Conservation (phyloP, 257 asterid genomes). For the Rauvolfia tetraphylla region DNA sequence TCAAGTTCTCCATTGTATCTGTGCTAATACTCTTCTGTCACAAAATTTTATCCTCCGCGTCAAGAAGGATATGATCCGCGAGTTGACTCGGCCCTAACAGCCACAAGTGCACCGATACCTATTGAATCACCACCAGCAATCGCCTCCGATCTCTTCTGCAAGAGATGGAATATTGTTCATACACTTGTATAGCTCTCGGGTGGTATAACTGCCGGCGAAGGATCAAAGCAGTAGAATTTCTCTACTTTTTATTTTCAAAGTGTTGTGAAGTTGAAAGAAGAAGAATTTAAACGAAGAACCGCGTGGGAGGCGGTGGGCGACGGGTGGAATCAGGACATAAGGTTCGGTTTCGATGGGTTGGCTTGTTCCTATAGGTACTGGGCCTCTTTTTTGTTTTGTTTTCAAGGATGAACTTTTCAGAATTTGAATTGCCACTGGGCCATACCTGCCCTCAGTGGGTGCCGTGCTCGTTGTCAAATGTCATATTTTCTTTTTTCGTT, state of each 20-base stretch:
- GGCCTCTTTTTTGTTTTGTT: not conserved
- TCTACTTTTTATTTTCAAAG: not conserved
- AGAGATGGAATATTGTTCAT: too few relatives aligned
- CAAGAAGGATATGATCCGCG: slow-evolving; percentile 24
- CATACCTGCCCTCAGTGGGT: not conserved
- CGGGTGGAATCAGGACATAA: slow-evolving; percentile 4
- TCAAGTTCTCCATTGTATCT: slow-evolving; percentile 73
- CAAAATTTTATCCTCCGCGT: not conserved
- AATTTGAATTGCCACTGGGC: not conserved
- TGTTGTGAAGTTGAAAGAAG: not conserved
- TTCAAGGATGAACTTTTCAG: not conserved
- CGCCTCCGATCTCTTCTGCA: slow-evolving; percentile 2
- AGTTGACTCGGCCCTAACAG: slow-evolving; percentile 28
- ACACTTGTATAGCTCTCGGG: not conserved
- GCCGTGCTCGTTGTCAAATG: not conserved
- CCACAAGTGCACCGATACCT: slow-evolving; percentile 2
- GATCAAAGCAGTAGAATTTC: not conserved
- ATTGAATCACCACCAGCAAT: not conserved
- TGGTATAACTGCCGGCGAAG: slow-evolving; percentile 8
- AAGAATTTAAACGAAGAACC: slow-evolving; percentile 28
- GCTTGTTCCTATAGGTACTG: not conserved
- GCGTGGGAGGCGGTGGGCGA: slow-evolving; percentile 30
- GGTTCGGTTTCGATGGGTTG: not conserved
- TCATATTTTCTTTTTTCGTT: too few relatives aligned
- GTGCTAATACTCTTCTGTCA: not conserved